These are phyloP conservation scores for Tulasnella calospora DNA, from an alignment of 768 basidiomycete genomes.

Conservation along the genomic window DNA sequence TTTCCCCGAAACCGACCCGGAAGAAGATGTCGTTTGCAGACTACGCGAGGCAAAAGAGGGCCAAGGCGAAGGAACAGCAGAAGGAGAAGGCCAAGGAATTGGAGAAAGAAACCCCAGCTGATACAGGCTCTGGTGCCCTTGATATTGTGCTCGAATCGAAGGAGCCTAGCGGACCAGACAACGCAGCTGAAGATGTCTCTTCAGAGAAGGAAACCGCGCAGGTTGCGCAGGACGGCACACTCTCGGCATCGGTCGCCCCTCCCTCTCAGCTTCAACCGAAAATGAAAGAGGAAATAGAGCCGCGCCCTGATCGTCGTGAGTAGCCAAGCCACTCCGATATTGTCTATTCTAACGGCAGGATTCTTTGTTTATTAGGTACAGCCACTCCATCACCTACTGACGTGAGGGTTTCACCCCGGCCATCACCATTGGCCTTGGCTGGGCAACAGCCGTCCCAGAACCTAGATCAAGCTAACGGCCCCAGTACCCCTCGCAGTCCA, in stretches of 20 bases:
- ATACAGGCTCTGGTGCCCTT: neutral
- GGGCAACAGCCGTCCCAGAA: neutral
- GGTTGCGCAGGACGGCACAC: neutral
- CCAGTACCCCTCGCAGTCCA: neutral
- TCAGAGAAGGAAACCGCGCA: neutral
- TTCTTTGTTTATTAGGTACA: neutral
- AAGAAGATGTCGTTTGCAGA: conserved; percentile 13
- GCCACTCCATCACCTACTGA: neutral
- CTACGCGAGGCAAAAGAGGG: neutral
- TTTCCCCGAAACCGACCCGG: neutral
- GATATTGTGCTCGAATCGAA: neutral
- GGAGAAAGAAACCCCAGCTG: neutral
- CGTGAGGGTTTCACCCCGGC: neutral
- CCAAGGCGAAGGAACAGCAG: neutral
- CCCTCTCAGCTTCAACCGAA: neutral
- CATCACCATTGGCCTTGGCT: neutral
- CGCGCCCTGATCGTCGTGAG: neutral
- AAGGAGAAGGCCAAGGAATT: neutral
- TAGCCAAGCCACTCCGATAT: neutral
- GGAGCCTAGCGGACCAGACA: neutral
- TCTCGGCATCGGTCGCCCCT: neutral
- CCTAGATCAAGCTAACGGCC: neutral
- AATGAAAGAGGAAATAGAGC: neutral
- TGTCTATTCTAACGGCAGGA: neutral
- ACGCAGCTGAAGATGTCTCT: neutral